phyloP scores from a whole-genome alignment of 352 stramenopile genomes.

The Labyrinthula sp. region DNA sequence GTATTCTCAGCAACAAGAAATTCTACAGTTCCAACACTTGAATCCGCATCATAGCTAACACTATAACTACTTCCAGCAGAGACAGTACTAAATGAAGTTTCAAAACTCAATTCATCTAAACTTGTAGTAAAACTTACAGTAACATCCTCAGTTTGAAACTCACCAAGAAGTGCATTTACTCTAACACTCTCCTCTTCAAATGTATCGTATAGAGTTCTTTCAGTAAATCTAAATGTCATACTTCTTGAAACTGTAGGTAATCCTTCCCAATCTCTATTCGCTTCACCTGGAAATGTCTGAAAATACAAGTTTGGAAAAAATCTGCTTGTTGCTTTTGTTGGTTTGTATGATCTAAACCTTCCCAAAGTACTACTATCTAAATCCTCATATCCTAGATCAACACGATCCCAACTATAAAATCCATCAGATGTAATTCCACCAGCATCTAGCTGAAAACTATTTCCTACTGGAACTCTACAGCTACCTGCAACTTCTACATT shows the following conservation, averaged over 20 bases:
- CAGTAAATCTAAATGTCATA: slow-evolving; percentile 17
- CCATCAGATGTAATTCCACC: background rate
- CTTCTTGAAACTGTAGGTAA: slow-evolving; percentile 1
- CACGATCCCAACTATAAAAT: slow-evolving; percentile 4
- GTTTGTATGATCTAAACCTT: slow-evolving; percentile 11
- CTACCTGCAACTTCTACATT: slow-evolving; percentile 3
- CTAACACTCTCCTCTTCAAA: no score
- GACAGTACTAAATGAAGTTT: no score
- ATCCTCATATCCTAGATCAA: background rate
- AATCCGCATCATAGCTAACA: no score
- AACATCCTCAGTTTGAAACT: no score
- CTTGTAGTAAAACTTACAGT: no score
- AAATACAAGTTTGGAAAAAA: slow-evolving; percentile 26
- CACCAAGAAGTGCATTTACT: no score
- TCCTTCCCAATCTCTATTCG: background rate
- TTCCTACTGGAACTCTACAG: slow-evolving; percentile 9
- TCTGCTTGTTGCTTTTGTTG: background rate
- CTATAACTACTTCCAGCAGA: no score
- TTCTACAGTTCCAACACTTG: no score
- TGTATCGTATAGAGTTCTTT: slow-evolving; percentile 19
- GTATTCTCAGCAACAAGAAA: no score
- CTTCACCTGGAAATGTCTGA: slow-evolving; percentile 6
- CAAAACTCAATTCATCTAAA: no score
- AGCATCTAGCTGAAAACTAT: slow-evolving; percentile 4
- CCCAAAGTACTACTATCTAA: background rate